Evolutionary conservation across 139 green algal genomes (phyloP).

Genomic region (Chlorella sorokiniana): DNA sequence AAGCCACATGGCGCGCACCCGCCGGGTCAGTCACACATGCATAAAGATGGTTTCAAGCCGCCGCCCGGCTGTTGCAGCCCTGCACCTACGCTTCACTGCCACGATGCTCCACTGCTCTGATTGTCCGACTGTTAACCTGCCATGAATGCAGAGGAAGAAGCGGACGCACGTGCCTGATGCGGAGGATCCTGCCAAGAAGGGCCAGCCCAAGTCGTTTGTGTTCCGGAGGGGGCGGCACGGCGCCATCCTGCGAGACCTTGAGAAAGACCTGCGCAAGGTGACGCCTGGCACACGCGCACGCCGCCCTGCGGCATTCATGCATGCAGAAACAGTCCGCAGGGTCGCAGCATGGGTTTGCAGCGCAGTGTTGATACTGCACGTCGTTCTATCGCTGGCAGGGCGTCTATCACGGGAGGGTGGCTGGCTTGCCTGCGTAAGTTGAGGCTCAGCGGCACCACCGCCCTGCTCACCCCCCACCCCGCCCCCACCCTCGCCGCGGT

Average conservation of each 20-base stretch:
- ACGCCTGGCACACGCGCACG: background rate
- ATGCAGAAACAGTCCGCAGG: too few species aligned
- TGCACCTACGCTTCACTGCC: background rate
- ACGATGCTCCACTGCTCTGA: too few species aligned
- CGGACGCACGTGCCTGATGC: constrained; percentile 72
- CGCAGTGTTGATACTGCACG: too few species aligned
- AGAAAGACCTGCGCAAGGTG: constrained; percentile 85
- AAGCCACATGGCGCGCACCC: constrained; percentile 47
- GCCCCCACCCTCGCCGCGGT: background rate
- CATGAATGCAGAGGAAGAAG: constrained; percentile 79
- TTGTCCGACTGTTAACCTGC: too few species aligned
- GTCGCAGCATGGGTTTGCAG: too few species aligned
- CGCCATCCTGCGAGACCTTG: constrained; percentile 75
- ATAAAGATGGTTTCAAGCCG: background rate
- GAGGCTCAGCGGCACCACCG: background rate
- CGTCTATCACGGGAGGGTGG: too few species aligned
- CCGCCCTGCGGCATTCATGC: background rate
- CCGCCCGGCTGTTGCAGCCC: background rate
- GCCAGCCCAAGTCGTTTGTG: constrained; percentile 83
- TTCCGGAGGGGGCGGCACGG: constrained; percentile 78
- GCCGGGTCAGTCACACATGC: constrained; percentile 40
- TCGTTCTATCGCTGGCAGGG: too few species aligned
- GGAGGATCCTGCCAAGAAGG: constrained; percentile 66
- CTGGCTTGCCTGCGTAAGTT: background rate
- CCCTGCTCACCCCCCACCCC: background rate